Evolutionary conservation across 1,139 yeast species (phyloP), one percentile per base, ranked within the genome.

Genomic region (Scheffersomyces parashehatae): DNA sequence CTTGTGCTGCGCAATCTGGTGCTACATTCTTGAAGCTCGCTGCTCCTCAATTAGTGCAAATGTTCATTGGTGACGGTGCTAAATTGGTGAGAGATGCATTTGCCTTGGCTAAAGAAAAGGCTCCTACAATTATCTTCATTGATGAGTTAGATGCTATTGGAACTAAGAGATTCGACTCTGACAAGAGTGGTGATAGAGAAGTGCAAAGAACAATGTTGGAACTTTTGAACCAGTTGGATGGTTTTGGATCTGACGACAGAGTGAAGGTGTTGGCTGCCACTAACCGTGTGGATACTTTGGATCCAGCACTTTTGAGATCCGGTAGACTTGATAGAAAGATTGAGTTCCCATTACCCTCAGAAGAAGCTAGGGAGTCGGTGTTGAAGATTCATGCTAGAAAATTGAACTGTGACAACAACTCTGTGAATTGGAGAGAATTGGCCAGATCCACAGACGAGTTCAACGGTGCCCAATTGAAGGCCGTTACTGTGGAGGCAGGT

Each of bases 41-140:
- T 0, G 99, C 98, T 40, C 99, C 99, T 14, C 99, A 95, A 67
- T 81, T 93, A 55, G 99, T 93, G 37, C 99, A 95, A 65, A 93
- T 93, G 99, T 95, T 91, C 60, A 95, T 95, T 64, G 99, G 99
- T 61, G 99, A 93, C 65, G 99, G 99, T 68, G 99, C 99, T 45
- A 93, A 93, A 68, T 77, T 93, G 56, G 98, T 93, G 41, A 85
- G 99, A 59, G 99, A 93, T 69, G 99, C 99, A 2, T 93, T 93
- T 68, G 97, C 96, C n/a, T 75, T 93, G 52, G 99, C 99, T 43
- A 95, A 93, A 64, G 99, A 95, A 65, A 93, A 93, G 67, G 97
- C 99, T 0, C 99, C 99, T 41, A 89, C 99, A 39, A 93, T 93
- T 61, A 93, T 93, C 48, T 93, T 93, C 67, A 93, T 93, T 59